phyloP scores from a whole-genome alignment of 2,329 filamentous ascomycete genomes.

The Ophiostoma sp. region DNA sequence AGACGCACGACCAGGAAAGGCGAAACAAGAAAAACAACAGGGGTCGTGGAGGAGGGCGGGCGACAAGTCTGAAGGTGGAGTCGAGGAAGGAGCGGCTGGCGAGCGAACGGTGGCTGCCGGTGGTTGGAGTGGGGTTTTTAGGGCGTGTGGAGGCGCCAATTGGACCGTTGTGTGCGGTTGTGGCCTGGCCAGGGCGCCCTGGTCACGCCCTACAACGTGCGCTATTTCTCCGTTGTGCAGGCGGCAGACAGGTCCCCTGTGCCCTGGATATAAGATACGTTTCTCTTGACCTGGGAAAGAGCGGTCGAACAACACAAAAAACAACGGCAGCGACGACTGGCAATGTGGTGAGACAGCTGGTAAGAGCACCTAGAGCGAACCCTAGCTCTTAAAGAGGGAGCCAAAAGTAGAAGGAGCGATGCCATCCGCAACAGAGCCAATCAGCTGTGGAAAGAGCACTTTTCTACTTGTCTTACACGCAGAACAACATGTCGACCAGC shows the following conservation, averaged over 20 bases:
- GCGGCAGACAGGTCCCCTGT: background rate
- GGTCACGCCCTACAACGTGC: conserved; percentile 9
- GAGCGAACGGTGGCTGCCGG: conserved; percentile 20
- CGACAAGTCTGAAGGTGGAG: conserved; percentile 14
- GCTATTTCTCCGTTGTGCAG: background rate
- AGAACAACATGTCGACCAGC: background rate
- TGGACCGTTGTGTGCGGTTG: background rate
- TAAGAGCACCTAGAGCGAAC: background rate
- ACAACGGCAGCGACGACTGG: background rate
- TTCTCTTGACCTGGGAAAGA: background rate
- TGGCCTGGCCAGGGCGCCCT: background rate
- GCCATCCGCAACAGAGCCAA: background rate
- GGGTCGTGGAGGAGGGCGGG: background rate
- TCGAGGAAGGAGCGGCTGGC: conserved; percentile 21
- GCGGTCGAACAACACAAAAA: background rate
- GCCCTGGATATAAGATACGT: background rate
- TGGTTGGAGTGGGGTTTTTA: conserved; percentile 14
- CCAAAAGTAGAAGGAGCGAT: conserved; percentile 1
- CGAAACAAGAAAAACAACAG: conserved; percentile 19
- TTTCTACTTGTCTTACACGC: background rate
- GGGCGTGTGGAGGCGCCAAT: conserved; percentile 18
- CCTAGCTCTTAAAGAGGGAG: conserved; percentile 1
- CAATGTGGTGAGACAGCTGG: background rate
- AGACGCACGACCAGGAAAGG: conserved; percentile 15
- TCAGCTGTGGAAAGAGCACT: conserved; percentile 1